phyloP scores from a whole-genome alignment of 441 rosid species.

The Arabidopsis hybrid region DNA sequence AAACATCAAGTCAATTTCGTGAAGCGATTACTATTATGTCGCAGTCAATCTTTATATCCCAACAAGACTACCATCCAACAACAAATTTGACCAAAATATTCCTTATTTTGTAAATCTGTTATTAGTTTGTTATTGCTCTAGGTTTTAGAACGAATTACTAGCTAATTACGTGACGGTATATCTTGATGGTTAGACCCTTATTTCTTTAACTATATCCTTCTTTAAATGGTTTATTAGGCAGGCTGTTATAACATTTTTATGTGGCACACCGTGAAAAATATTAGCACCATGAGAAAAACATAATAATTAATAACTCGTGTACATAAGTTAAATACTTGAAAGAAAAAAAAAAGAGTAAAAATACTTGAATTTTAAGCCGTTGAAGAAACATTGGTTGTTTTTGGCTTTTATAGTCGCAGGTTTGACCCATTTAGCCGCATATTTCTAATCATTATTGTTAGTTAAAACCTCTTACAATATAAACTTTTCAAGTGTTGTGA shows the following conservation, averaged over 20 bases:
- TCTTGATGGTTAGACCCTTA: neutral
- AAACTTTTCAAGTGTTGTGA: neutral
- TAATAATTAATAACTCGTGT: neutral
- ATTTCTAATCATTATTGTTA: slow-evolving; percentile 19
- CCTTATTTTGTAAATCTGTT: neutral
- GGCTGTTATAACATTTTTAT: no score
- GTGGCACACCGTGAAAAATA: no score
- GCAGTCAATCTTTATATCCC: slow-evolving; percentile 33
- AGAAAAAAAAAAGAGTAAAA: neutral
- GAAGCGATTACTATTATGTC: slow-evolving; percentile 26
- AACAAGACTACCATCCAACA: slow-evolving; percentile 7
- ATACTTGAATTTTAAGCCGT: slow-evolving; percentile 19
- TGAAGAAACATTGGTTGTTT: neutral
- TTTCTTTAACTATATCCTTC: neutral
- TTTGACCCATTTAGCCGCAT: slow-evolving; percentile 39
- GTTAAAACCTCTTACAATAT: neutral
- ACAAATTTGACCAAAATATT: slow-evolving; percentile 14
- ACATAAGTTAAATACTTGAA: neutral
- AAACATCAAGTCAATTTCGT: slow-evolving; percentile 23
- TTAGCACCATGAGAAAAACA: neutral
- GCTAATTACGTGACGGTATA: neutral
- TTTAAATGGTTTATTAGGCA: neutral
- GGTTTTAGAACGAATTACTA: neutral
- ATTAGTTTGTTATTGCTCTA: neutral
- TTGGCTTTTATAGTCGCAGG: slow-evolving; percentile 19